These are phyloP conservation scores for Spinellus fusiger DNA, from an alignment of 192 early-diverging fungal species.

Conservation along the genomic window DNA sequence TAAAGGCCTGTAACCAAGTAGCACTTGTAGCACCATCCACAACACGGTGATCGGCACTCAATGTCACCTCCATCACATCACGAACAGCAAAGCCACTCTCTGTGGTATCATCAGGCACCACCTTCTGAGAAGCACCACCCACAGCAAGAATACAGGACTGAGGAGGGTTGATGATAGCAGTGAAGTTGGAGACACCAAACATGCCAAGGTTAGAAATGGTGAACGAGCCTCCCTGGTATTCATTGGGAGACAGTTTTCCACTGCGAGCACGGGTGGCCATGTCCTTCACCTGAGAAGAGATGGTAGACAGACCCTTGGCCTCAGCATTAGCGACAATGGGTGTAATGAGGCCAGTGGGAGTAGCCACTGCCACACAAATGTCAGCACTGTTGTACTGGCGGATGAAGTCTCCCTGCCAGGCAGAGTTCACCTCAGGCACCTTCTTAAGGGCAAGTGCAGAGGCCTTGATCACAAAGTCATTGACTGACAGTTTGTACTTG, in stretches of 20 bases:
- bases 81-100: conserved; percentile 66
- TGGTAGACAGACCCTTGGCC: conserved; percentile 76
- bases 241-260: conserved; percentile 87
- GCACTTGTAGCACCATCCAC: conserved; percentile 94
- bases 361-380: conserved; percentile 94
- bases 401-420: conserved; percentile 80
- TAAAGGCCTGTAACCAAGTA: conserved; percentile 85
- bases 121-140: conserved; percentile 71
- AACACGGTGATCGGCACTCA: conserved; percentile 88
- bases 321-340: conserved; percentile 86
- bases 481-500: conserved; percentile 95
- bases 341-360: conserved; percentile 90
- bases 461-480: conserved; percentile 98
- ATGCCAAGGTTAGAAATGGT: conserved; percentile 98
- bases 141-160: conserved; percentile 92
- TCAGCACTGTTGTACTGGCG: conserved; percentile 91
- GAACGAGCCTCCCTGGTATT: conserved; percentile 96
- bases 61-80: conserved; percentile 78
- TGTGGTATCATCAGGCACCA: conserved; percentile 55
- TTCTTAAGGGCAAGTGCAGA: conserved; percentile 80
- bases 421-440: conserved; percentile 91
- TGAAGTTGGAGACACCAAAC: conserved; percentile 91
- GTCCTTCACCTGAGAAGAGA: conserved; percentile 82
- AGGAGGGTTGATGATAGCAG: conserved; percentile 97
- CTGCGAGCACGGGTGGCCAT: conserved; percentile 78